Evolutionary conservation across 148 eudicot genomes (phyloP), one percentile per base, ranked within the genome.

Genomic region (Talinum fruticosum): DNA sequence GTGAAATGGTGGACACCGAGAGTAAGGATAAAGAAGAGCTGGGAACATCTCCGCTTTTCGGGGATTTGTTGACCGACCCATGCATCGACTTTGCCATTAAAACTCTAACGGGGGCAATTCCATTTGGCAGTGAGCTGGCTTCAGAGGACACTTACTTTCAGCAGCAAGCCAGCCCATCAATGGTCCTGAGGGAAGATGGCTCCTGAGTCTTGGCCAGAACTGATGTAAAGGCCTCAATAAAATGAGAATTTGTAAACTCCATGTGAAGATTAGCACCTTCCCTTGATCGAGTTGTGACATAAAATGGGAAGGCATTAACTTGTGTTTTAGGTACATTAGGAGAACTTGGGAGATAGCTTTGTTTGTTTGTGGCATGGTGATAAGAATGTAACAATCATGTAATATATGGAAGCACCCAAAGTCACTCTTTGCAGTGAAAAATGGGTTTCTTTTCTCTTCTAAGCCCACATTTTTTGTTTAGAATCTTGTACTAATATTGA

Each of bases 41-140:
- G 2, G 90, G 73, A 68, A 62, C 64, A 8, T 74, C 82, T 26
- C 77, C 83, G 24, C 45, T 73, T 26, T 82, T 85, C 64, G 83
- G 76, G 2, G 90, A 87, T 69, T 76, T 92, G 66, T 86, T 86
- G 74, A 82, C 65, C 30, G 98, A 95, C 78, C 98, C 97, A 12
- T 95, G 98, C 84, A 88, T 92, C 54, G 96, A 91, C 73, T 95
- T 95, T 80, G 98, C 98, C 0, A 82, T 95, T 68, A 92, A 89
- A 80, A 95, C 98, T 53, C 92, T 95, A 41, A 88, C 94, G 0
- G 94, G 95, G 8, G 81, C 78, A 14, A 81, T 87, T 4, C 38
- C 73, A 2, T 78, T 74, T 8, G 78, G 84, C 14, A 74, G 37
- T 33, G 71, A 64, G 2, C 69, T 66, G 10, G 51, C 10, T 69